A percentile compares a stretch with the other conserved stretches of the same genome.
These are phyloP conservation scores for bread wheat (Triticum aestivum) DNA, from an alignment of 176 grass and related monocot genomes.

Conservation along the genomic window DNA sequence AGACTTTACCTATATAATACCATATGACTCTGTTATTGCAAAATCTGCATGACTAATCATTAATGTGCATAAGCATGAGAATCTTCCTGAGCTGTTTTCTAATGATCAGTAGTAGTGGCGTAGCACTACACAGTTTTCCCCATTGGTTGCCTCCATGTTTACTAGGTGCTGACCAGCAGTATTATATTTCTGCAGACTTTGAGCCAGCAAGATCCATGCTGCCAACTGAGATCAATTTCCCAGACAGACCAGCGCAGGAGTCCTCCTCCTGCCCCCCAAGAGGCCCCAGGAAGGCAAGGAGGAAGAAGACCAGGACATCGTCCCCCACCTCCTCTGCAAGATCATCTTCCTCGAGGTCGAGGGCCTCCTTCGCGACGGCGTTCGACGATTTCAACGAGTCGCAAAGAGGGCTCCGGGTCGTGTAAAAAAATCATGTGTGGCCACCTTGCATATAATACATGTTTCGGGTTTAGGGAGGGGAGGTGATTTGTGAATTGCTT, in stretches of 20 bases:
- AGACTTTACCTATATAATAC: not conserved
- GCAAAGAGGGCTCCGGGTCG: constrained; percentile 40
- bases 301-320: constrained; percentile 50
- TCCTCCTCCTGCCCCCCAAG: constrained; percentile 37
- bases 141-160: constrained; percentile 37
- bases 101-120: constrained; percentile 5
- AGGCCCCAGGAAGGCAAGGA: constrained; percentile 53
- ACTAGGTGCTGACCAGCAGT: not conserved
- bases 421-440: constrained; percentile 15
- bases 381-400: constrained; percentile 57
- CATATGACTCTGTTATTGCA: not conserved
- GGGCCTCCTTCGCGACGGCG: constrained; percentile 62
- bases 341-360: constrained; percentile 75
- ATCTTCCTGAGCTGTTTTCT: constrained; percentile 17
- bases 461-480: constrained; percentile 41
- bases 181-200: constrained; percentile 56
- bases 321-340: constrained; percentile 63
- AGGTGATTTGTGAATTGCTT: constrained; percentile 36
- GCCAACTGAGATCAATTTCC: constrained; percentile 54
- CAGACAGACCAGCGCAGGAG: constrained; percentile 37
- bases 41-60: constrained; percentile 14
- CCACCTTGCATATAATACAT: constrained; percentile 29
- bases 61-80: constrained; percentile 5
- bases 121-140: constrained; percentile 10
- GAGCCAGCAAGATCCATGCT: constrained; percentile 72